Evolutionary conservation across 2,329 filamentous ascomycete genomes (phyloP).

Genomic region (Cercospora berteroae): DNA sequence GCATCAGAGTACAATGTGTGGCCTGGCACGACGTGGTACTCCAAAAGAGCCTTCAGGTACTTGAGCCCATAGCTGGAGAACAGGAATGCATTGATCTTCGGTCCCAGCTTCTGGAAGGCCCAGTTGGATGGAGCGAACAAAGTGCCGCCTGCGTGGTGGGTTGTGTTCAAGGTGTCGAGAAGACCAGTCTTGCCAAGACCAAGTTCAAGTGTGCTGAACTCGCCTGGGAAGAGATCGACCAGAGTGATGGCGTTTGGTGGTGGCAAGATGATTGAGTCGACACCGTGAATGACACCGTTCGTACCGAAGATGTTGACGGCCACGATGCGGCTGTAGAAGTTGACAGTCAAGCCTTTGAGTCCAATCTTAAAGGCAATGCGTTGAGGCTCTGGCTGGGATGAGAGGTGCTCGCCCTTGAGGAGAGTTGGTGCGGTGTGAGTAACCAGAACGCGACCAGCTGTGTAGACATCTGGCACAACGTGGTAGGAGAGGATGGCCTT

Average conservation of each 20-base stretch:
- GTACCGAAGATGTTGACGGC: slow-evolving; percentile 68
- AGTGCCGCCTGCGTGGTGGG: slow-evolving; percentile 63
- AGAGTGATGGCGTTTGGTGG: slow-evolving; percentile 66
- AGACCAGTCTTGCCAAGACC: slow-evolving; percentile 74
- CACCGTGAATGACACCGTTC: slow-evolving; percentile 78
- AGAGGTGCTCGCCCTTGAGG: slow-evolving; percentile 59
- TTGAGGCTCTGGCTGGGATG: slow-evolving; percentile 60
- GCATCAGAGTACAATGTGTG: slow-evolving; percentile 81
- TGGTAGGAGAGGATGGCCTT: slow-evolving; percentile 73
- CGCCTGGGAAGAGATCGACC: slow-evolving; percentile 62
- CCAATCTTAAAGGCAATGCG: slow-evolving; percentile 68
- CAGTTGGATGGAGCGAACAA: slow-evolving; percentile 78
- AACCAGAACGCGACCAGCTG: slow-evolving; percentile 63
- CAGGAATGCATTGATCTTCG: slow-evolving; percentile 74
- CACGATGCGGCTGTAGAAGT: slow-evolving; percentile 72
- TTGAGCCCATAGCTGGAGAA: slow-evolving; percentile 73
- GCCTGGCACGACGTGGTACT: slow-evolving; percentile 74
- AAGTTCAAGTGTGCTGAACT: slow-evolving; percentile 76
- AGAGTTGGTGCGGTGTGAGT: slow-evolving; percentile 73
- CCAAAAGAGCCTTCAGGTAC: slow-evolving; percentile 73
- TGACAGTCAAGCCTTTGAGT: slow-evolving; percentile 65
- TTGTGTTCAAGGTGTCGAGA: slow-evolving; percentile 56
- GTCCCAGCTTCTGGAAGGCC: slow-evolving; percentile 75
- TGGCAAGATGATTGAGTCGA: slow-evolving; percentile 73
- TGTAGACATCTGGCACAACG: slow-evolving; percentile 65